Conservation (phyloP, 2,329 filamentous ascomycete genomes). For the Trichophyton benhamiae region DNA sequence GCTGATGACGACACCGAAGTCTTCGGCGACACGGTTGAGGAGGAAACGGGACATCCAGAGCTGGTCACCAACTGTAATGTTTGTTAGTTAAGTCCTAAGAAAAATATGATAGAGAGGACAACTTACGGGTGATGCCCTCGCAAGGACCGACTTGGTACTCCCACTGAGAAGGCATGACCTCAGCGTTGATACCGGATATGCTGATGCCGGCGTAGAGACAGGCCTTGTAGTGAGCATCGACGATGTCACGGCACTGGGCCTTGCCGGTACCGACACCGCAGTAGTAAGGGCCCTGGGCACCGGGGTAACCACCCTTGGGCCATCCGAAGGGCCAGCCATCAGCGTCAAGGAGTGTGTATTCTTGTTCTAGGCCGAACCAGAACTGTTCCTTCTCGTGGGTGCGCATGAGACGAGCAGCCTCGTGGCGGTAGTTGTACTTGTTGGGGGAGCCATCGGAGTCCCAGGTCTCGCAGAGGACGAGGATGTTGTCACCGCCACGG, state of each 20-base stretch:
- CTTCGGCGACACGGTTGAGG: constrained; percentile 82
- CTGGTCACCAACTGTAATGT: constrained; percentile 69
- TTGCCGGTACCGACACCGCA: constrained; percentile 95
- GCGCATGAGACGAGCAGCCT: constrained; percentile 81
- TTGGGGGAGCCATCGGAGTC: constrained; percentile 88
- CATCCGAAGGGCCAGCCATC: constrained; percentile 86
- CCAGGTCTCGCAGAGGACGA: constrained; percentile 92
- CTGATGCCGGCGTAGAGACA: constrained; percentile 80
- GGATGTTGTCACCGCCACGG: constrained; percentile 78
- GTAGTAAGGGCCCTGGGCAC: constrained; percentile 90
- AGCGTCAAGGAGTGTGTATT: constrained; percentile 85
- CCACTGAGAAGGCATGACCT: constrained; percentile 98
- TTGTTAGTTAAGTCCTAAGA: too few relatives aligned
- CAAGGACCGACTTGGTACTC: constrained; percentile 95
- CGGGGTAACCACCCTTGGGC: constrained; percentile 77
- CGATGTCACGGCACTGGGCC: constrained; percentile 95
- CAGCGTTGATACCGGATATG: constrained; percentile 97
- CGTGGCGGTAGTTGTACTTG: constrained; percentile 96
- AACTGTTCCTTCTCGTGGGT: constrained; percentile 68
- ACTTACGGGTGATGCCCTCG: constrained; percentile 65
- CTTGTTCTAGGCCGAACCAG: constrained; percentile 97
- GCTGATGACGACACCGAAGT: constrained; percentile 92
- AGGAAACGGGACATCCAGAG: constrained; percentile 90
- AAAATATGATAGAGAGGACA: too few relatives aligned
- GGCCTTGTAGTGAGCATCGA: constrained; percentile 86